Evolutionary conservation across 163 green algal species (phyloP).

Genomic region (Coccomyxa subellipsoidea): DNA sequence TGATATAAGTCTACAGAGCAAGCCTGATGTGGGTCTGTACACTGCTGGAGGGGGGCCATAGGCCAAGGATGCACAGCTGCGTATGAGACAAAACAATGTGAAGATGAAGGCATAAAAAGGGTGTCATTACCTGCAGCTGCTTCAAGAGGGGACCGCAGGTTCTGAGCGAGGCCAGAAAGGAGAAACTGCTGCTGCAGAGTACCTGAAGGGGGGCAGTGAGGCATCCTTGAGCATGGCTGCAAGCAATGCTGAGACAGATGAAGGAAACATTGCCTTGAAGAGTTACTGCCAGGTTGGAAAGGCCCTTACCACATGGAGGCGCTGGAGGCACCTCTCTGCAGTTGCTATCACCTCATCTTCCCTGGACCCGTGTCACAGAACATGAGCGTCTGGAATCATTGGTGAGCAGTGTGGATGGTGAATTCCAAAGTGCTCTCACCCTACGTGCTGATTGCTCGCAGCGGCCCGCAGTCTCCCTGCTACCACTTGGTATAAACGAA

Average conservation of each 20-base stretch:
- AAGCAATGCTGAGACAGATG: too few relatives aligned
- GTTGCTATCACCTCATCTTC: background rate
- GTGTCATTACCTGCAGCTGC: background rate
- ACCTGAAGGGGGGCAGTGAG: slow-evolving; percentile 16
- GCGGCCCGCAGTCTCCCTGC: background rate
- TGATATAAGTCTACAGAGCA: too few relatives aligned
- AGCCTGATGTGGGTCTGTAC: too few relatives aligned
- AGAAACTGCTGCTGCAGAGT: slow-evolving; percentile 39
- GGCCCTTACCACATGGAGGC: background rate
- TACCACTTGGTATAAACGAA: background rate
- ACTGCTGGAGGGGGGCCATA: too few relatives aligned
- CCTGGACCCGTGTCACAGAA: background rate
- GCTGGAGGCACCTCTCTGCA: background rate
- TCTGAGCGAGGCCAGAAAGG: slow-evolving; percentile 30
- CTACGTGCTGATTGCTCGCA: background rate
- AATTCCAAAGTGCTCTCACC: too few relatives aligned
- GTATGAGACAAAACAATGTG: too few relatives aligned
- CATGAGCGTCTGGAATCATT: background rate
- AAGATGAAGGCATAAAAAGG: too few relatives aligned
- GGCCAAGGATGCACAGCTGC: too few relatives aligned
- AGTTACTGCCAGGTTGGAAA: too few relatives aligned
- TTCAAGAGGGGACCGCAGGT: background rate
- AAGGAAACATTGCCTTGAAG: too few relatives aligned
- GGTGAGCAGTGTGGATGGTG: too few relatives aligned
- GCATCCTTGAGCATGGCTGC: too few relatives aligned